Evolutionary conservation across 2,329 filamentous ascomycete genomes (phyloP), one percentile per base, ranked within the genome.

Genomic region (Aspergillus sp.): DNA sequence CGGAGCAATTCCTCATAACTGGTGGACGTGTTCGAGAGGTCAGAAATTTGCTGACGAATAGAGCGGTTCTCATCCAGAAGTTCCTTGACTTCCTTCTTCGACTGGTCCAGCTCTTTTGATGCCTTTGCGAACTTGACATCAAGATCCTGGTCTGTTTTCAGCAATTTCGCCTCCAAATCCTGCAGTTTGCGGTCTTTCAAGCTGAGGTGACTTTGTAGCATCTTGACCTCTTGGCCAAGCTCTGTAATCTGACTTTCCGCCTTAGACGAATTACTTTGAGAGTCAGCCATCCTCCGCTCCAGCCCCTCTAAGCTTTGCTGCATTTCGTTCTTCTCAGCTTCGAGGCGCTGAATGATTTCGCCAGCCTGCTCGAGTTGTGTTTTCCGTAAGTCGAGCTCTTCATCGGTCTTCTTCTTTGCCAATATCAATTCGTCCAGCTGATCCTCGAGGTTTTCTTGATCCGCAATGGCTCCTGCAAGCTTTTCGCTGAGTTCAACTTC

Each of bases 1-100:
- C 92, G 85, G 23, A 99, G 89, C 44, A 98, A 84, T 67, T 98
- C 93, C 74, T 99, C 95, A 64, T 96, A 98, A 69, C 93, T 91
- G 0, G 92, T 96, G 0, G 93, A 96, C 0, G 93, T 97, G 49
- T 91, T 87, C 0, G 95, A 95, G 17, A 99, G 80, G 64, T 96
- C 88, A 0, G 90, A 84, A 53, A 99, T 86, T 68, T 97, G 92
- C 66, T 92, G 86, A 54, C 96, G 89, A 47, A 96, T 85, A 45
- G 90, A 86, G 12, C 86, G 84, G 65, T 96, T 96, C 70, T 99
- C 93, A 5, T 88, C 86, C 2, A 86, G 74, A 1, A 97, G 82
- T 19, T 91, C 88, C 52, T 88, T 86, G 66, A 96, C 87, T 63
- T 91, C 88, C 58, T 86, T 82, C 70, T 88, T 91, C 31, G 87